Base-by-base conservation (phyloP, 2,329 filamentous ascomycete species). In the Pseudogymnoascus sp. region DNA sequence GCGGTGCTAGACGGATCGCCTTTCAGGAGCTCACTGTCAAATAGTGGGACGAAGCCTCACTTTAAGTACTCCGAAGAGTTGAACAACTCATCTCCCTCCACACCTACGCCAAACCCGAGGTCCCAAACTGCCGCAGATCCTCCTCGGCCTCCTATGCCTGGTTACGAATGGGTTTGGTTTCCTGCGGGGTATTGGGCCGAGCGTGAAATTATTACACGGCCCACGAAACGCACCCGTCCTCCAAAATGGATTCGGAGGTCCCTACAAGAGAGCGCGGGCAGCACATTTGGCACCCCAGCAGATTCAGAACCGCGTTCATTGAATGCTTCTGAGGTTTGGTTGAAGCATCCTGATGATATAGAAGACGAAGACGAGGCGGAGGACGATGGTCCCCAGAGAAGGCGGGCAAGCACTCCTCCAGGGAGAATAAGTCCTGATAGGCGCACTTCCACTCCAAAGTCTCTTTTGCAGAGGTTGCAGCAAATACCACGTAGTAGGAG, bases 131-230 rank as follows among this genome's bases (percentile, higher is more conserved):
- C 59, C 19, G 63, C 63, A 60, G 82, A 86, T 63, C 83, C 83
- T 2, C 84, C 83, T 24, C 79, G 84, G 2, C 78, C 81, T n/a
- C 74, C 84, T 61, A 80, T 74, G 59, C 77, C 80, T 50, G 83
- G 83, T 41, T 78, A 74, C 68, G 84, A 86, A 74, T 86, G 82
- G 84, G 84, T 86, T 24, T 86, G 83, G 84, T 85, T 83, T 70
- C 83, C 84, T 1, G 81, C 79, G 61, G 84, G 84, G 5, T 86
- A 84, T 70, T 86, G 83, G 83, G 84, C 84, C n/a, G 84, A 86
- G 72, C 77, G 84, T n/a, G 75, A 79, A 65, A 66, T 73, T 41
- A 14, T 28, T 33, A 12, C 28, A 56, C 28, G 28, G 11, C 50
- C 50, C 50, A 5, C 26, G 28, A 56, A 22, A 56, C 3, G 3